These are phyloP conservation scores for Aspergillus sp. DNA, from an alignment of 2,329 filamentous ascomycete species.

Conservation along the genomic window DNA sequence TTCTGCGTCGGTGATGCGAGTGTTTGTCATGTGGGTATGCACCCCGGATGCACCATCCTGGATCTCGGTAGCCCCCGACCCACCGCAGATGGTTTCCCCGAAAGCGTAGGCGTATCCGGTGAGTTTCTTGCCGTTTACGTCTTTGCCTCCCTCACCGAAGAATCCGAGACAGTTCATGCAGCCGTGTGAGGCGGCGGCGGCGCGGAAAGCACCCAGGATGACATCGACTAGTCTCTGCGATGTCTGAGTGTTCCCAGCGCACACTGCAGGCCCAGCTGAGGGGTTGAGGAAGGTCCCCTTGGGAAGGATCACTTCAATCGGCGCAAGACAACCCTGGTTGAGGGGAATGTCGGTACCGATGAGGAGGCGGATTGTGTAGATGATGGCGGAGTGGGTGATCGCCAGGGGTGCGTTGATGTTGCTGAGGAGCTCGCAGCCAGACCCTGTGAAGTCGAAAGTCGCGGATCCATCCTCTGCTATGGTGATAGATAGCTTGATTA, in stretches of 20 bases:
- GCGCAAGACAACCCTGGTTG: constrained; percentile 79
- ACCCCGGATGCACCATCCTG: constrained; percentile 77
- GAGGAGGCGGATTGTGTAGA: constrained; percentile 78
- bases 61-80: constrained; percentile 69
- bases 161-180: constrained; percentile 85
- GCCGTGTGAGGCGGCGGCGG: constrained; percentile 75
- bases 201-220: constrained; percentile 74
- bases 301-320: constrained; percentile 68
- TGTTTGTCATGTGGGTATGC: constrained; percentile 86
- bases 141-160: constrained; percentile 48
- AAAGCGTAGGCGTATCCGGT: constrained; percentile 69
- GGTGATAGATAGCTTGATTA: constrained; percentile 70
- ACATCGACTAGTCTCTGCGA: constrained; percentile 79
- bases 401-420: constrained; percentile 80
- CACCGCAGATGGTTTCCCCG: constrained; percentile 84
- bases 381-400: constrained; percentile 79
- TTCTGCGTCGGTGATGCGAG: constrained; percentile 78
- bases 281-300: constrained; percentile 72
- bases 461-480: constrained; percentile 78
- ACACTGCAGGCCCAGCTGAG: constrained; percentile 73
- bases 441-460: constrained; percentile 74
- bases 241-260: constrained; percentile 79
- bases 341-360: constrained; percentile 80
- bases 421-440: constrained; percentile 73
- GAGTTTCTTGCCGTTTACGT: too few species aligned